Conservation (phyloP, 768 basidiomycete species). For the Steccherinum ochraceum region DNA sequence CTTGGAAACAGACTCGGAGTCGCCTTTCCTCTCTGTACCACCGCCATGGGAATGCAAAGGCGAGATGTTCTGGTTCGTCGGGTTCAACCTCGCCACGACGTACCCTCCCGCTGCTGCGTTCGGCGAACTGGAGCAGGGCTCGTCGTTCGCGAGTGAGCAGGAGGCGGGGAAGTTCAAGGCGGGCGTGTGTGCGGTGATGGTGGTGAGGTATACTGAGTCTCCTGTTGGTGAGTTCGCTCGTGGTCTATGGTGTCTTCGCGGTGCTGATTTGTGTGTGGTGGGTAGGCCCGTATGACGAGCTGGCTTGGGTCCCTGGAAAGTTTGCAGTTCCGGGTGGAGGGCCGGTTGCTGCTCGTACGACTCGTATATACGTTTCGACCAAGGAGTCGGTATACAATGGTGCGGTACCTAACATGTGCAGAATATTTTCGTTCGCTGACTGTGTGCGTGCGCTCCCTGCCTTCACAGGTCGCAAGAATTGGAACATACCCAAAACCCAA, state of each 20-base stretch:
- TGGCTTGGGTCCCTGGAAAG: conserved; percentile 5
- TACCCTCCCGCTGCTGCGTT: neutral
- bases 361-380: conserved; percentile 6
- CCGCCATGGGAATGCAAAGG: conserved; percentile 7
- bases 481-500: conserved; percentile 4
- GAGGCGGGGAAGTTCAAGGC: conserved; percentile 4
- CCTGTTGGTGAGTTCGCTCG: conserved; percentile 6
- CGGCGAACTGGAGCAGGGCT: conserved; percentile 1
- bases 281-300: conserved; percentile 7
- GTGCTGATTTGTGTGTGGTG: neutral
- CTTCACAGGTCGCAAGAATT: conserved; percentile 6
- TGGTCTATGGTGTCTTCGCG: neutral
- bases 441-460: neutral
- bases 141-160: conserved; percentile 4
- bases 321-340: conserved; percentile 1
- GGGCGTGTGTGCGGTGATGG: conserved; percentile 3
- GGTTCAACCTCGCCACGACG: neutral
- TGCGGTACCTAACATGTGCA: too few species aligned
- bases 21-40: conserved; percentile 1
- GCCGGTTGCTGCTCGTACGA: neutral
- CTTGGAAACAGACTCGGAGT: neutral
- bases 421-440: neutral
- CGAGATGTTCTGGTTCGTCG: conserved; percentile 6
- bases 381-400: conserved; percentile 5
- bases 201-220: conserved; percentile 3